A percentile compares a stretch with the other conserved stretches of the same genome.
phyloP scores from a whole-genome alignment of 1,139 yeast species.

The Yamadazyma songkhlaensis region DNA sequence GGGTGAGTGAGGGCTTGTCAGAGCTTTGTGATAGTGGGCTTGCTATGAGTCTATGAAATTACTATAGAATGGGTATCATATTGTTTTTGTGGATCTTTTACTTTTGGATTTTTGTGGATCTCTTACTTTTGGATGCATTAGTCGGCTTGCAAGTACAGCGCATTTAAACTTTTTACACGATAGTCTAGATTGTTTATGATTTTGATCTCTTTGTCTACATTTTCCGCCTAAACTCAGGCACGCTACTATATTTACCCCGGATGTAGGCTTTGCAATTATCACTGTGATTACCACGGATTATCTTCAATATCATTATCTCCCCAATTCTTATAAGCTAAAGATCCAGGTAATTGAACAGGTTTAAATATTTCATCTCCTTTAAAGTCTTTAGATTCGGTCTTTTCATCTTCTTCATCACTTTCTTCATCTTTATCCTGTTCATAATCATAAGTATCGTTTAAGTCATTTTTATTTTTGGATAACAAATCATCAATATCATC shows the following conservation, averaged over 20 bases:
- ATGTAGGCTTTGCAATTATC: no score
- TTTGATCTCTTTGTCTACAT: no score
- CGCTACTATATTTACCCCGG: no score
- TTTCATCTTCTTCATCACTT: slow-evolving; percentile 26
- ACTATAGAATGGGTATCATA: no score
- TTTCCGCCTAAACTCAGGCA: no score
- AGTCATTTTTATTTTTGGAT: slow-evolving; percentile 27
- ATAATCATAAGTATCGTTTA: slow-evolving; percentile 37
- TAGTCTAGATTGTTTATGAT: no score
- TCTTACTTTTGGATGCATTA: no score
- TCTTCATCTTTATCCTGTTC: slow-evolving; percentile 21
- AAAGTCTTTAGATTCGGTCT: slow-evolving; percentile 23
- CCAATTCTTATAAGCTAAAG: slow-evolving; percentile 52
- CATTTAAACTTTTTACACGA: no score
- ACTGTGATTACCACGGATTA: slow-evolving; percentile 50
- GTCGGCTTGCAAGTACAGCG: no score
- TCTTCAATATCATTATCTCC: slow-evolving; percentile 41
- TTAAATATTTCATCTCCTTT: slow-evolving; percentile 52
- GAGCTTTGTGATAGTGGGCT: not conserved
- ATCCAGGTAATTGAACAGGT: slow-evolving; percentile 47
- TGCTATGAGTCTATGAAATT: not conserved
- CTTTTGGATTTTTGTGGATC: no score
- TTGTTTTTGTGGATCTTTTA: no score
- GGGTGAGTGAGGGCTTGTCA: not conserved
- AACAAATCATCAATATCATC: slow-evolving; percentile 64